Conservation (phyloP, 2,329 filamentous ascomycete species). For the Sporothrix variecibatus region DNA sequence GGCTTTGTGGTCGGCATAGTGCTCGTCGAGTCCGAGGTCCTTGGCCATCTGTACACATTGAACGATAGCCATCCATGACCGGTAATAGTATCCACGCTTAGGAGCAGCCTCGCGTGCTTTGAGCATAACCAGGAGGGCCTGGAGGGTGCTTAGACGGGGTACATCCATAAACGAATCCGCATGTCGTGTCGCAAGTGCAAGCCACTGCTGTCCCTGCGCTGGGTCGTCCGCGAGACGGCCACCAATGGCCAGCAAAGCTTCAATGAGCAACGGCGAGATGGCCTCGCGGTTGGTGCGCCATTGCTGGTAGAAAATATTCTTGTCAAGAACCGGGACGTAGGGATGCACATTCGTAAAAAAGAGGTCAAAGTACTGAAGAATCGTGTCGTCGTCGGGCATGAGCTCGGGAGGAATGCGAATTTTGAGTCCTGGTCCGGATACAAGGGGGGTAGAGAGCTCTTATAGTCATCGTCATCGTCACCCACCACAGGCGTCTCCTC, state of each 20-base stretch:
- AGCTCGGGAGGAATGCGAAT: slow-evolving; percentile 88
- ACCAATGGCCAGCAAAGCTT: slow-evolving; percentile 88
- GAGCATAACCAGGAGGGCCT: slow-evolving; percentile 81
- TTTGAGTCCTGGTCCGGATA: slow-evolving; percentile 69
- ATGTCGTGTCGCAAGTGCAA: slow-evolving; percentile 89
- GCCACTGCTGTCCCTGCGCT: slow-evolving; percentile 85
- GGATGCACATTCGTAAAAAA: slow-evolving; percentile 91
- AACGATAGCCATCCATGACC: slow-evolving; percentile 95
- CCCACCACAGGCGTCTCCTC: slow-evolving; percentile 67
- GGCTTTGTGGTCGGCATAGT: slow-evolving; percentile 74
- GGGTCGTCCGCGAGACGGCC: slow-evolving; percentile 81
- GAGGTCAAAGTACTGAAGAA: slow-evolving; percentile 81
- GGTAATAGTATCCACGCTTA: slow-evolving; percentile 92
- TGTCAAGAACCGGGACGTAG: slow-evolving; percentile 87
- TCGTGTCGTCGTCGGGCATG: slow-evolving; percentile 85
- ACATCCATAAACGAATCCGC: slow-evolving; percentile 93
- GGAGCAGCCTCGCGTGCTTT: slow-evolving; percentile 92
- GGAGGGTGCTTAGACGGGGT: slow-evolving; percentile 85
- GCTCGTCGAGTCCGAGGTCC: slow-evolving; percentile 85
- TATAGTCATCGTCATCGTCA: slow-evolving; percentile 70
- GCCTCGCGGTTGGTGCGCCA: slow-evolving; percentile 82
- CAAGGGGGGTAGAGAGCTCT: slow-evolving; percentile 69
- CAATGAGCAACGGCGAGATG: slow-evolving; percentile 85
- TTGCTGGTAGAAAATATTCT: slow-evolving; percentile 79
- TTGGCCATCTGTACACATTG: slow-evolving; percentile 92